phyloP scores from a whole-genome alignment of 2,329 filamentous ascomycete species.

The Claviceps arundinis region DNA sequence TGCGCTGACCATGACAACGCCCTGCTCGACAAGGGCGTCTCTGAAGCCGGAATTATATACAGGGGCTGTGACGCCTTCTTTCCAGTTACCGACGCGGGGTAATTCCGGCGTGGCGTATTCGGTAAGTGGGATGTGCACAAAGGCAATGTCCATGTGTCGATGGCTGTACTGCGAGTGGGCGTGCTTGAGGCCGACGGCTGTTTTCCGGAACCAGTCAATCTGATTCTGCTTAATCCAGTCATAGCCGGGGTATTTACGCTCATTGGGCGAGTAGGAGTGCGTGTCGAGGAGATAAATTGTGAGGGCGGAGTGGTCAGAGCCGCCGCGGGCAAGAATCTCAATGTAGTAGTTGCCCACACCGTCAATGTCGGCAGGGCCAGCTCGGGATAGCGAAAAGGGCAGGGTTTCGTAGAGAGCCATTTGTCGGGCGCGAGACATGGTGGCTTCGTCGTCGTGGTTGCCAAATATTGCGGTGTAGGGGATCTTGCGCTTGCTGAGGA shows the following conservation, averaged over 20 bases:
- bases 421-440: slow-evolving; percentile 60
- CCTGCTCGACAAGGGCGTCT: slow-evolving; percentile 75
- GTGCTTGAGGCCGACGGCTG: slow-evolving; percentile 58
- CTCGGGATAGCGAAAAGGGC: slow-evolving; percentile 76
- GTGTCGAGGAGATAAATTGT: slow-evolving; percentile 94
- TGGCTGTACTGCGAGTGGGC: slow-evolving; percentile 76
- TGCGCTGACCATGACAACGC: slow-evolving; percentile 75
- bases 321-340: slow-evolving; percentile 71
- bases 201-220: slow-evolving; percentile 86
- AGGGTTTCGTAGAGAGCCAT: slow-evolving; percentile 80
- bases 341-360: slow-evolving; percentile 92
- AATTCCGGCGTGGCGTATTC: slow-evolving; percentile 61
- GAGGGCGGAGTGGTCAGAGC: slow-evolving; percentile 73
- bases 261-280: slow-evolving; percentile 82
- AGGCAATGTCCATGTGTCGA: slow-evolving; percentile 89
- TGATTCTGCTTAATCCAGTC: slow-evolving; percentile 94
- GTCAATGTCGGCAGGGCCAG: slow-evolving; percentile 72
- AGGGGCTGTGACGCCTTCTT: slow-evolving; percentile 77
- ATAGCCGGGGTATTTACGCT: slow-evolving; percentile 79
- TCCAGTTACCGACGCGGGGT: slow-evolving; percentile 53
- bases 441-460: slow-evolving; percentile 91
- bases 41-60: slow-evolving; percentile 86
- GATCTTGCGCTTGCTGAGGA: slow-evolving; percentile 76
- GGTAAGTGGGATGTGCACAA: slow-evolving; percentile 92
- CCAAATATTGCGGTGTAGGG: slow-evolving; percentile 92